Evolutionary conservation across 768 basidiomycete species (phyloP), one percentile per base, ranked within the genome.

Genomic region (Mrakia gelida): DNA sequence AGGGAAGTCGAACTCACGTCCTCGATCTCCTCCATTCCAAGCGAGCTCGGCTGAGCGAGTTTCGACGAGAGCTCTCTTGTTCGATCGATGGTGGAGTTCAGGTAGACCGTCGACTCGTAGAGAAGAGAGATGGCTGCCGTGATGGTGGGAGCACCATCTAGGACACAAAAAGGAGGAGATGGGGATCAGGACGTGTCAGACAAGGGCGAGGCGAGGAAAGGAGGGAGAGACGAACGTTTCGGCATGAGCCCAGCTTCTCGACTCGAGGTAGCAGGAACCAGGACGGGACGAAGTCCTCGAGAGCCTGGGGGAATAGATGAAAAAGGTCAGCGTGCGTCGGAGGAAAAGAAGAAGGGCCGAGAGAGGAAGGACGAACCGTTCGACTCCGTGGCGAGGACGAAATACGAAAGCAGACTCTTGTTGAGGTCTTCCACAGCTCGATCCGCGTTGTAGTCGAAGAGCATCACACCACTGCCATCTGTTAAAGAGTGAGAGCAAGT

Each of bases 21-120:
- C 75, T 89, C 88, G 23, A 92, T 88, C 78, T 91, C 90, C 28
- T 92, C 91, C 9, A 92, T 86, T 23, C 88, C 86, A 71, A 92
- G 88, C 71, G 89, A 88, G n/a, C 92, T 90, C 62, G 86, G 89
- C n/a, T 90, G 88, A 3, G 88, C 87, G 38, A 95, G 84, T 83
- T 94, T 92, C 0, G 89, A 89, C 7, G 89, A 87, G 21, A 94
- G 85, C 80, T 90, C 89, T 4, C 87, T 84, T 43, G 92, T 90
- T 15, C 82, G 80, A 11, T 80, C 74, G 56, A 82, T 72, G 0
- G 80, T 77, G 8, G 72, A 54, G 13, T 76, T 71, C 9, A 82
- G 80, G 21, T 65, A 62, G 21, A 73, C 59, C 3, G 80, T 63
- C 5, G 75, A 71, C 30, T 82, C 83, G 45, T 87, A 82, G 3